phyloP scores from a whole-genome alignment of 768 basidiomycete genomes.

The Leccinum rimulosum region DNA sequence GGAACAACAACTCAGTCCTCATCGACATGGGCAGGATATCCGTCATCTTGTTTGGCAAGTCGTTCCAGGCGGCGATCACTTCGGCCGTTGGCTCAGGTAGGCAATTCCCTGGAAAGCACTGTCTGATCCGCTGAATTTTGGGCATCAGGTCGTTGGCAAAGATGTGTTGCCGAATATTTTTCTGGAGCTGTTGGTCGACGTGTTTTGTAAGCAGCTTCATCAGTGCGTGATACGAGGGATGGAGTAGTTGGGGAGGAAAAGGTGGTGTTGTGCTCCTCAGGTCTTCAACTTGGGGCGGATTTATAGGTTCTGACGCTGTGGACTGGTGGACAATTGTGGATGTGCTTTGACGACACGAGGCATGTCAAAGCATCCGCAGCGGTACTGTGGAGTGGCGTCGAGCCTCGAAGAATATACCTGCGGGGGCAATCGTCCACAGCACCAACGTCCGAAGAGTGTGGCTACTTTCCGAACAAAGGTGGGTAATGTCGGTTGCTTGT shows the following conservation, averaged over 20 bases:
- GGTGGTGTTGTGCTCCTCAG: not conserved
- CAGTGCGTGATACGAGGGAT: not conserved
- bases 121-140: slow-evolving; percentile 17
- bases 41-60: slow-evolving; percentile 25
- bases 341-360: slow-evolving; percentile 30
- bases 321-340: slow-evolving; percentile 28
- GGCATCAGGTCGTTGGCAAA: slow-evolving; percentile 14
- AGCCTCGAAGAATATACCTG: slow-evolving; percentile 5
- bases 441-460: not conserved
- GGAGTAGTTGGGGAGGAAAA: not conserved
- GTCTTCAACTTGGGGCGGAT: slow-evolving; percentile 1
- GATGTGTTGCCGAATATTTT: slow-evolving; percentile 7
- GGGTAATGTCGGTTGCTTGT: not conserved
- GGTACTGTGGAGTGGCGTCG: slow-evolving; percentile 14
- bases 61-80: slow-evolving; percentile 23
- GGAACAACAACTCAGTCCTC: slow-evolving; percentile 1
- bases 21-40: slow-evolving; percentile 9
- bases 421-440: not conserved
- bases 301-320: slow-evolving; percentile 19
- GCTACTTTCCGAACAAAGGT: not conserved
- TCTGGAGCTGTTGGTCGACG: slow-evolving; percentile 14
- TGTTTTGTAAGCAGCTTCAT: slow-evolving; percentile 9
- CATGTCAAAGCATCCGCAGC: slow-evolving; percentile 13
- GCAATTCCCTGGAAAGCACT: slow-evolving; percentile 10
- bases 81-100: slow-evolving; percentile 20